Evolutionary conservation across 805 yeast species (phyloP).

Genomic region (Spathaspora sp.): DNA sequence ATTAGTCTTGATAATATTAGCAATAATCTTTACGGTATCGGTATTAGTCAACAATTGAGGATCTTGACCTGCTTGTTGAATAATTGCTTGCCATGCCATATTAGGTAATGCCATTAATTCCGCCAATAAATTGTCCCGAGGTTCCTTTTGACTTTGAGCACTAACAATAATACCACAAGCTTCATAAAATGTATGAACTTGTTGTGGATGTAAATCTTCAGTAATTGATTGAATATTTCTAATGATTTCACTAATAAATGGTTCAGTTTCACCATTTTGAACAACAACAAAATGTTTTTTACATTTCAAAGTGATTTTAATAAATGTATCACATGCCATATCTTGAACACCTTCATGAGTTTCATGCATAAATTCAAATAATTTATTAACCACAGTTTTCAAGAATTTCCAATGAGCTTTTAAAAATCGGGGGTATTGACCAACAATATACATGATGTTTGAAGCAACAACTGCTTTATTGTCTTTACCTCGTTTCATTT

Average conservation of each 20-base stretch:
- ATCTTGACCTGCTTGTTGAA: constrained; percentile 78
- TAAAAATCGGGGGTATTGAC: constrained; percentile 95
- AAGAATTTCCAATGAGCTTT: constrained; percentile 98
- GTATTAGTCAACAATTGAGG: constrained; percentile 73
- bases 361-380: constrained; percentile 99
- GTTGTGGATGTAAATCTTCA: constrained; percentile 92
- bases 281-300: constrained; percentile 89
- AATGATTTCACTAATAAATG: constrained; percentile 88
- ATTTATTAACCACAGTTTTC: constrained; percentile 91
- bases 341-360: constrained; percentile 99
- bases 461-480: constrained; percentile 99
- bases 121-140: constrained; percentile 65
- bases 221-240: constrained; percentile 80
- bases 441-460: constrained; percentile 99
- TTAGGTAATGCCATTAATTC: constrained; percentile 91
- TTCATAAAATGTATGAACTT: constrained; percentile 95
- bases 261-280: constrained; percentile 82
- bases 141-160: constrained; percentile 71
- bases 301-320: constrained; percentile 92
- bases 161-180: constrained; percentile 94
- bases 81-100: constrained; percentile 89
- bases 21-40: constrained; percentile 88
- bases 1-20: constrained; percentile 91
- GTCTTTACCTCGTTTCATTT: constrained; percentile 94
- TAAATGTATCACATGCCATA: constrained; percentile 99